A percentile compares a stretch with the other conserved stretches of the same genome.
phyloP scores from a whole-genome alignment of 2,329 filamentous ascomycete species.

The Pseudogymnoascus destructans region DNA sequence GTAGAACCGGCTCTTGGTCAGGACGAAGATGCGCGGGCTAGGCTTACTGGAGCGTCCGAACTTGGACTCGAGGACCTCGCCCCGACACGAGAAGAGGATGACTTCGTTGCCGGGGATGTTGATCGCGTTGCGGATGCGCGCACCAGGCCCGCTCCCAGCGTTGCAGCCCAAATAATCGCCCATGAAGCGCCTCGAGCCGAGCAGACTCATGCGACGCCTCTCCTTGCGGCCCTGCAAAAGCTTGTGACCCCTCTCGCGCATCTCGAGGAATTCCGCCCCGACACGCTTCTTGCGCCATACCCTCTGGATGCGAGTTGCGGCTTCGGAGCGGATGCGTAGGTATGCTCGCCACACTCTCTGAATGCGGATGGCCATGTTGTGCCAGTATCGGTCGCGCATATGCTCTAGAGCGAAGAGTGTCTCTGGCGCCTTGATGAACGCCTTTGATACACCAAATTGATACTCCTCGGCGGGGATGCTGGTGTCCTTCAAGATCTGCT shows the following conservation, averaged over 20 bases:
- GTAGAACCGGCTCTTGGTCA: constrained; percentile 80
- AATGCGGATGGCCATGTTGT: constrained; percentile 97
- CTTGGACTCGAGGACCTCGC: constrained; percentile 81
- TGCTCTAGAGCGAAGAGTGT: constrained; percentile 93
- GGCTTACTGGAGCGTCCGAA: constrained; percentile 94
- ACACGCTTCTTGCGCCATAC: constrained; percentile 92
- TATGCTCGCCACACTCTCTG: constrained; percentile 97
- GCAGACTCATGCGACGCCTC: constrained; percentile 74
- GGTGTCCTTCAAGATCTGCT: constrained; percentile 89
- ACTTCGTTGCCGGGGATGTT: constrained; percentile 60
- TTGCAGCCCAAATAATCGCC: constrained; percentile 90
- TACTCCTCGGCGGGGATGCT: constrained; percentile 92
- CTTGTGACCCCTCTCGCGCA: constrained; percentile 77
- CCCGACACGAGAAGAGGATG: constrained; percentile 79
- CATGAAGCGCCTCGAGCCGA: constrained; percentile 83
- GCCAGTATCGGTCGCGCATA: constrained; percentile 97
- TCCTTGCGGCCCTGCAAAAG: constrained; percentile 79
- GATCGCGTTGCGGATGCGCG: constrained; percentile 64
- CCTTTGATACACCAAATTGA: constrained; percentile 93
- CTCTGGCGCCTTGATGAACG: constrained; percentile 96
- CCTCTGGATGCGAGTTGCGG: constrained; percentile 82
- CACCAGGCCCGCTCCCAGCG: constrained; percentile 64
- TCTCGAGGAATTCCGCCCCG: constrained; percentile 74
- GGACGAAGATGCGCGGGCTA: constrained; percentile 68
- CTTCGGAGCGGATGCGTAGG: constrained; percentile 81